These are phyloP conservation scores for Limonium bicolor DNA, from an alignment of 148 eudicot species.

Conservation along the genomic window DNA sequence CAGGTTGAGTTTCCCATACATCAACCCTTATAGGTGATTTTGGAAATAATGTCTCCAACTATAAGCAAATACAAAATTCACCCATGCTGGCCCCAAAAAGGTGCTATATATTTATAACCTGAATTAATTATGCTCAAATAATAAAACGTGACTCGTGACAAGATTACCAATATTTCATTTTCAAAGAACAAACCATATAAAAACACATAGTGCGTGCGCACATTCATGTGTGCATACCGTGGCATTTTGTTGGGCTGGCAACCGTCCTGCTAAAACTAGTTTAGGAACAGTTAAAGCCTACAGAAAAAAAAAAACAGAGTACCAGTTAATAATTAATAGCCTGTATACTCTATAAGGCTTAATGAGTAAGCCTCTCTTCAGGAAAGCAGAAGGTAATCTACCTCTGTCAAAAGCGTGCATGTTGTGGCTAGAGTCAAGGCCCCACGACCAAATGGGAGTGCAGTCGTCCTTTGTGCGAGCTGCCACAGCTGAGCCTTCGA, in stretches of 20 bases:
- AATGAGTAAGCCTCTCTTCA: too few species aligned
- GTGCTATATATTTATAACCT: too few species aligned
- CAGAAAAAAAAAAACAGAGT: conserved; percentile 8
- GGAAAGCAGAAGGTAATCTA: conserved; percentile 8
- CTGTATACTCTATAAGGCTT: too few species aligned
- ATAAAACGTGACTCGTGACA: not conserved
- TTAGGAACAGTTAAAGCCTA: conserved; percentile 90
- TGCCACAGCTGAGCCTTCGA: conserved; percentile 95
- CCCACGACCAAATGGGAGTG: conserved; percentile 97
- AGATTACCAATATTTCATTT: not conserved
- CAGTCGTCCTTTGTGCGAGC: conserved; percentile 92
- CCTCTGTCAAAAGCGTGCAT: conserved; percentile 93
- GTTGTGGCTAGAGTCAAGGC: conserved; percentile 91
- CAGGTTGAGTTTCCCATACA: too few species aligned
- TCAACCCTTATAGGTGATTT: too few species aligned
- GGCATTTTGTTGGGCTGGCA: conserved; percentile 97
- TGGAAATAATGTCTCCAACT: too few species aligned
- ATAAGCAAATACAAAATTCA: too few species aligned
- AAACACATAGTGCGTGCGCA: too few species aligned
- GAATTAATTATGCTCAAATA: too few species aligned
- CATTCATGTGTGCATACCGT: conserved; percentile 35
- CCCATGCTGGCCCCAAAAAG: too few species aligned
- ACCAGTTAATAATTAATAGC: too few species aligned
- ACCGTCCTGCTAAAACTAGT: conserved; percentile 89
- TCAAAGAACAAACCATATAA: too few species aligned